These are phyloP conservation scores for Kazachstania kunashirensis DNA, from an alignment of 805 yeast genomes.

Conservation along the genomic window DNA sequence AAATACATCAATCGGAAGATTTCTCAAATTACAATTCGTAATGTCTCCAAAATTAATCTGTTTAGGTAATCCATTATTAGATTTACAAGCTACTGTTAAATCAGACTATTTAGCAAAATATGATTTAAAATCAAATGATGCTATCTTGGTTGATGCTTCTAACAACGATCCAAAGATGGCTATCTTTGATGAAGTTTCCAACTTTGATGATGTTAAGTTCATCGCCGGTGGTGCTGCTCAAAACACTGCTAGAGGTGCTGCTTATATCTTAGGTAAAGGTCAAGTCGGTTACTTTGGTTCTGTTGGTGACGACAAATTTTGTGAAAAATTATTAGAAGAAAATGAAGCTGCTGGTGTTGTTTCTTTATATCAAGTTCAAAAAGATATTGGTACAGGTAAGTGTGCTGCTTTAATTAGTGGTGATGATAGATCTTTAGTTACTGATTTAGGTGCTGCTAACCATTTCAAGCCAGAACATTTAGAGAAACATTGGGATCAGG, in stretches of 20 bases:
- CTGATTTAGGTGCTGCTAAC: slow-evolving; percentile 97
- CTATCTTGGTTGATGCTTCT: slow-evolving; percentile 51
- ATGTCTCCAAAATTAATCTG: slow-evolving; percentile 44
- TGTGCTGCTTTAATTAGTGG: slow-evolving; percentile 95
- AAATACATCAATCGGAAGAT: background rate
- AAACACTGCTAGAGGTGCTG: slow-evolving; percentile 98
- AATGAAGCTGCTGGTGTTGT: slow-evolving; percentile 81
- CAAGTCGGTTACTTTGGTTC: slow-evolving; percentile 93
- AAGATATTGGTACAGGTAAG: slow-evolving; percentile 79
- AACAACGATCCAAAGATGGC: slow-evolving; percentile 77
- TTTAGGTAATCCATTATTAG: slow-evolving; percentile 88
- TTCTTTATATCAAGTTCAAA: slow-evolving; percentile 76
- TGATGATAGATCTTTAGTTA: slow-evolving; percentile 81
- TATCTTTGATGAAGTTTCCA: slow-evolving; percentile 70
- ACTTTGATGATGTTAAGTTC: slow-evolving; percentile 48
- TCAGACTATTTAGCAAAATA: slow-evolving; percentile 67
- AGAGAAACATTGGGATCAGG: slow-evolving; percentile 75
- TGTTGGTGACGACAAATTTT: slow-evolving; percentile 86
- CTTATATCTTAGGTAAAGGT: slow-evolving; percentile 69
- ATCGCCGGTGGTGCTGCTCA: slow-evolving; percentile 99
- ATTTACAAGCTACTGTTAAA: slow-evolving; percentile 70
- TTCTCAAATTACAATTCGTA: slow-evolving; percentile 2
- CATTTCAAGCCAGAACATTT: slow-evolving; percentile 87
- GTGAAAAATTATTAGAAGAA: slow-evolving; percentile 72
- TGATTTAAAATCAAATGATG: slow-evolving; percentile 81